Conservation (phyloP, 768 basidiomycete genomes). For the Tylopilus plumbeoviolaceoides region DNA sequence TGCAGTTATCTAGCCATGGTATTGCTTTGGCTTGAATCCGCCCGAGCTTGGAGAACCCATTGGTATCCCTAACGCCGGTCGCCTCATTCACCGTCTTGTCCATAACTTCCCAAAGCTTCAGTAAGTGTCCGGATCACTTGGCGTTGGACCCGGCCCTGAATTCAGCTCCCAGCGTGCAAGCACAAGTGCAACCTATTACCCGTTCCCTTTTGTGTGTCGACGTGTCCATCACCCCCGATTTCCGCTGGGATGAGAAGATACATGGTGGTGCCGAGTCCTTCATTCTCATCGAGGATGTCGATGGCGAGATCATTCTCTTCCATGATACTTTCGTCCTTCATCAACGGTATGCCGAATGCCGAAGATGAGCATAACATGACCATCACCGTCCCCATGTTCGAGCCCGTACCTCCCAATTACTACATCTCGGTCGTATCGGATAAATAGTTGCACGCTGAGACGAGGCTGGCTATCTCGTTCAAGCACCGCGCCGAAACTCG, state of each 20-base stretch:
- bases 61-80: slow-evolving; percentile 90
- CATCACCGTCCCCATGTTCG: slow-evolving; percentile 93
- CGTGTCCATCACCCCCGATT: slow-evolving; percentile 93
- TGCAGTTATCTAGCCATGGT: slow-evolving; percentile 93
- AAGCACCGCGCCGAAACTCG: too few relatives aligned
- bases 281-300: slow-evolving; percentile 94
- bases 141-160: background rate
- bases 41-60: slow-evolving; percentile 95
- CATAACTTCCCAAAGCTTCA: slow-evolving; percentile 96
- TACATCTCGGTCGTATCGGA: slow-evolving; percentile 95
- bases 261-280: slow-evolving; percentile 86
- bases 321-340: slow-evolving; percentile 91
- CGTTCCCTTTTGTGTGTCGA: slow-evolving; percentile 90
- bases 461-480: slow-evolving; percentile 92
- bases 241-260: slow-evolving; percentile 95
- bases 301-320: slow-evolving; percentile 95
- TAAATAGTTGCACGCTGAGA: slow-evolving; percentile 94
- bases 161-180: slow-evolving; percentile 59
- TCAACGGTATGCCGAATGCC: slow-evolving; percentile 84
- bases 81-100: slow-evolving; percentile 86
- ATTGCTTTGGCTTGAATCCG: slow-evolving; percentile 88
- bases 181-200: slow-evolving; percentile 95
- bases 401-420: slow-evolving; percentile 97
- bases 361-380: slow-evolving; percentile 94
- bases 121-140: slow-evolving; percentile 36